Evolutionary conservation across 2,329 filamentous ascomycete genomes (phyloP).

Genomic region (Rhynchosporium agropyri): DNA sequence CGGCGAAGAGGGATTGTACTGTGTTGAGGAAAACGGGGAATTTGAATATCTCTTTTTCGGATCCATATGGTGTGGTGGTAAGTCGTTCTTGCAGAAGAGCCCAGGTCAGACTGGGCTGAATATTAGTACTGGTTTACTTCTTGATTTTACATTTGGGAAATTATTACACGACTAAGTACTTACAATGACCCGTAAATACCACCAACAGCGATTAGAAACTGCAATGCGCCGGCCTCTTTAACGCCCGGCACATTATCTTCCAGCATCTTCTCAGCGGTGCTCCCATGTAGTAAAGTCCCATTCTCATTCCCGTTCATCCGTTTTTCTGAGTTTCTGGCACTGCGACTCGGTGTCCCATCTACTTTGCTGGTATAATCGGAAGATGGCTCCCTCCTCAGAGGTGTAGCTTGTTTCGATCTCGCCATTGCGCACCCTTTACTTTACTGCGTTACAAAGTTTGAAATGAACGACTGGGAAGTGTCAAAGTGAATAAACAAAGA

Average conservation of each 20-base stretch:
- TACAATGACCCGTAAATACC: slow-evolving; percentile 98
- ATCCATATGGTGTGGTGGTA: slow-evolving; percentile 85
- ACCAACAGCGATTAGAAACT: slow-evolving; percentile 83
- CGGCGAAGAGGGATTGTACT: slow-evolving; percentile 88
- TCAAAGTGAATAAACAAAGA: background rate
- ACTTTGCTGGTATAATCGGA: slow-evolving; percentile 64
- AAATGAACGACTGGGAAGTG: background rate
- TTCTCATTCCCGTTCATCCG: slow-evolving; percentile 44
- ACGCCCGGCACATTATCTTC: slow-evolving; percentile 41
- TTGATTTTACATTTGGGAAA: background rate
- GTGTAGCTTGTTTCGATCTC: slow-evolving; percentile 68
- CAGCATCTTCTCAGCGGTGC: slow-evolving; percentile 38
- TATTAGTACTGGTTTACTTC: slow-evolving; percentile 17
- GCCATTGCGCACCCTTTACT: slow-evolving; percentile 56
- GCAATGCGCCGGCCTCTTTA: slow-evolving; percentile 65
- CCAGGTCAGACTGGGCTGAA: slow-evolving; percentile 79
- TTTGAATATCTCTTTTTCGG: slow-evolving; percentile 74
- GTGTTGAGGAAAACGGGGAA: slow-evolving; percentile 97
- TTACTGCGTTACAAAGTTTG: background rate
- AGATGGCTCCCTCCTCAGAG: slow-evolving; percentile 66
- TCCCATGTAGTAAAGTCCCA: slow-evolving; percentile 29
- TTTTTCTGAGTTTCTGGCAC: slow-evolving; percentile 32
- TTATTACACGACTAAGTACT: slow-evolving; percentile 36
- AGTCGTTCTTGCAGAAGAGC: slow-evolving; percentile 96
- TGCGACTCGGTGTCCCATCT: slow-evolving; percentile 44